Evolutionary conservation across 2,329 filamentous ascomycete genomes (phyloP), one percentile per base, ranked within the genome.

Genomic region (Penicillium frequentans): DNA sequence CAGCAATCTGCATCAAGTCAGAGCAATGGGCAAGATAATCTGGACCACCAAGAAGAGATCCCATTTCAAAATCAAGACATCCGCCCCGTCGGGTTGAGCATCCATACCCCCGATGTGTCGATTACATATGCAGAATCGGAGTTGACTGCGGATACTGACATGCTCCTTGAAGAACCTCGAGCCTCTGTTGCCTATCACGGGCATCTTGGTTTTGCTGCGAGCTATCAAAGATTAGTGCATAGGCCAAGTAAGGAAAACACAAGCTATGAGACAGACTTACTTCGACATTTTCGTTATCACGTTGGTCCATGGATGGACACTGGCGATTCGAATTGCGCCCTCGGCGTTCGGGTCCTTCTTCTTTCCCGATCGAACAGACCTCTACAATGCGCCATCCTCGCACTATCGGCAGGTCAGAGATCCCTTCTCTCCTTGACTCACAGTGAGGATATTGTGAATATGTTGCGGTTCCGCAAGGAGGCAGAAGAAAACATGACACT

Each of bases 241-340:
- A 45, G 27, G 10, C 47, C 55, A n/a, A 44, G 55, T 7, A 45
- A 47, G 24, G 33, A 48, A 21, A 55, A 19, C 31, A 56, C 49
- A 6, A 61, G 46, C 13, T 59, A 54, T 5, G 66, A 68, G 44
- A 68, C 65, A 11, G 65, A 61, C 37, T 31, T 68, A 2, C 35
- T 68, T 8, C 61, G 66, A 16, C 64, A 68, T 48, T 68, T 68
- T 21, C 61, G 66, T 13, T 68, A 68, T 46, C 49, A 63, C 11
- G 47, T 68, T 19, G 59, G 64, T 24, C 65, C 66, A 14, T 68
- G 66, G 66, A 67, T 68, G 10, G 66, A 68, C 21, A 57, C 57
- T 0, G 66, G 65, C 5, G 65, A 68, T 26, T 63, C 66, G 1
- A 61, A 62, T 26, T 62, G 66, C 27, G 58, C 65, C 0, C 59